Percentiles rank a stretch among this genome's conserved stretches.
Evolutionary conservation across 495 filamentous ascomycete species (phyloP).

Genomic region (Daldinia decipiens): DNA sequence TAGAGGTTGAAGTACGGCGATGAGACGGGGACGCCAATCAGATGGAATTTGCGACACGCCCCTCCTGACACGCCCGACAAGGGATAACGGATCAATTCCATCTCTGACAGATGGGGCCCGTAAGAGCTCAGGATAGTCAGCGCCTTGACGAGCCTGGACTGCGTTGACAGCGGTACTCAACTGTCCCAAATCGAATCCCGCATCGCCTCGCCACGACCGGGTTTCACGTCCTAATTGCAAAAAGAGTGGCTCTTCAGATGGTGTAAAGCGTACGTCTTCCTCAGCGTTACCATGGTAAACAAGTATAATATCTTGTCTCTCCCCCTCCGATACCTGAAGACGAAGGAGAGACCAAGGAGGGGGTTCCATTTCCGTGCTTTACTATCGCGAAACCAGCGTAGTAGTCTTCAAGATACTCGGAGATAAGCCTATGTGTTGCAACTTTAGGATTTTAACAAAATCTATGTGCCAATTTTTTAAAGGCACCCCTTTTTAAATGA

Average conservation of each 20-base stretch:
- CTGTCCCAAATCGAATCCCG: neutral
- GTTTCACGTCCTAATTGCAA: neutral
- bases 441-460: too few relatives aligned
- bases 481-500: too few relatives aligned
- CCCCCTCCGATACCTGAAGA: neutral
- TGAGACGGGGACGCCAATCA: neutral
- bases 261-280: neutral
- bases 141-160: neutral
- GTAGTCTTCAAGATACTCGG: too few relatives aligned
- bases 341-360: conserved; percentile 13
- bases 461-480: too few relatives aligned
- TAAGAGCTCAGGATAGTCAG: neutral
- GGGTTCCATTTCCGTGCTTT: neutral
- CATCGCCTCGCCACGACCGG: conserved; percentile 8
- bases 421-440: too few relatives aligned
- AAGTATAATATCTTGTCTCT: conserved; percentile 6
- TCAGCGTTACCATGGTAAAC: conserved; percentile 10
- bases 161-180: neutral
- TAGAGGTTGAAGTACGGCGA: neutral
- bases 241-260: neutral
- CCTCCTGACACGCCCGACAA: neutral
- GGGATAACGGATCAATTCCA: neutral
- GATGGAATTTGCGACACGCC: neutral
- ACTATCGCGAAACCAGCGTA: neutral
- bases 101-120: neutral